Conservation (phyloP, 2,329 filamentous ascomycete species). For the Neonectria hederae region DNA sequence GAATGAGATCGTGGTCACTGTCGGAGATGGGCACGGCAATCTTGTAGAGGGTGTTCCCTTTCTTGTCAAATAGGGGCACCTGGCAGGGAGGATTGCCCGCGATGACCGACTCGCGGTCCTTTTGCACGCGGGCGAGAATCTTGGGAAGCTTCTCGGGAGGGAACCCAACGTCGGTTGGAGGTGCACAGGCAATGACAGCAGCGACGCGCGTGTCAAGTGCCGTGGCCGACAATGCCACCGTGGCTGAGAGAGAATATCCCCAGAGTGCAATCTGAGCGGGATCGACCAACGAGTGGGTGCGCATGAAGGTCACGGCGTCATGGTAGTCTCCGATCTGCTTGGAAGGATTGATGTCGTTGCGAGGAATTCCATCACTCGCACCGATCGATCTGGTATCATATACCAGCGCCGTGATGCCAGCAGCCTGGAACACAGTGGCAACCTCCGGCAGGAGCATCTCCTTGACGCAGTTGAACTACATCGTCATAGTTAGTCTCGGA, state of each 20-base stretch:
- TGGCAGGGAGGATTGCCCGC: slow-evolving; percentile 13
- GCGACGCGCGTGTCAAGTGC: slow-evolving; percentile 41
- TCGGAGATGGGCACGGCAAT: slow-evolving; percentile 12
- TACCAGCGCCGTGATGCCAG: slow-evolving; percentile 47
- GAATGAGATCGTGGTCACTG: slow-evolving; percentile 14
- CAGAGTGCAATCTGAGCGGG: slow-evolving; percentile 39
- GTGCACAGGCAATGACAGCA: slow-evolving; percentile 6
- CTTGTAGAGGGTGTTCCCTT: slow-evolving; percentile 15
- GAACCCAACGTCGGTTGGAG: slow-evolving; percentile 7
- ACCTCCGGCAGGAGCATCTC: slow-evolving; percentile 47
- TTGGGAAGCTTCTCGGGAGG: slow-evolving; percentile 10
- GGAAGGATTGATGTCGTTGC: slow-evolving; percentile 49
- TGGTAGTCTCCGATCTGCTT: slow-evolving; percentile 45
- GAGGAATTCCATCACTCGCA: slow-evolving; percentile 49
- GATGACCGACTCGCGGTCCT: slow-evolving; percentile 13
- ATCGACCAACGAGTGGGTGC: slow-evolving; percentile 52
- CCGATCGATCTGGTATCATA: slow-evolving; percentile 51
- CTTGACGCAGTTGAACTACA: slow-evolving; percentile 37
- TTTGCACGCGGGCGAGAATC: slow-evolving; percentile 13
- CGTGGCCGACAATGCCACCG: slow-evolving; percentile 39
- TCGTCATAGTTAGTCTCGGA: background rate
- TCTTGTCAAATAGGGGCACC: slow-evolving; percentile 16
- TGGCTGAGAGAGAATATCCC: slow-evolving; percentile 46
- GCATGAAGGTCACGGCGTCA: slow-evolving; percentile 54
- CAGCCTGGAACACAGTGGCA: slow-evolving; percentile 45